Percentiles rank a stretch among this genome's conserved stretches.
phyloP scores from a whole-genome alignment of 495 filamentous ascomycete species.

The Bombardia bombarda region DNA sequence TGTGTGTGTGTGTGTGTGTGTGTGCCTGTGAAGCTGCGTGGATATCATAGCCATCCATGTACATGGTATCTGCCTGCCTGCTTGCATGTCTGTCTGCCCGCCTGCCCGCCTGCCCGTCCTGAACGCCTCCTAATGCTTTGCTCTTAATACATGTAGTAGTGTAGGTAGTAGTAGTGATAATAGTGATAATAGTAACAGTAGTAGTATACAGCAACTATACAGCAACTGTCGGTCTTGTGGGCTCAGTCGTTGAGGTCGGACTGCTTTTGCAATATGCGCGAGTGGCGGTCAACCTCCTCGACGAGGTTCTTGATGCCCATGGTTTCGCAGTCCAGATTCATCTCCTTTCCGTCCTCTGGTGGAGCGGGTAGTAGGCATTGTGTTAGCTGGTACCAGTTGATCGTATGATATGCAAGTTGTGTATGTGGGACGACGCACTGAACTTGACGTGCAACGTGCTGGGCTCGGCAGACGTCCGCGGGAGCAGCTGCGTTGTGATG shows the following conservation, averaged over 20 bases:
- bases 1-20: background rate
- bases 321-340: constrained; percentile 60
- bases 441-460: constrained; percentile 69
- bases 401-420: too few species aligned
- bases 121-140: background rate
- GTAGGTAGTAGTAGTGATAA: background rate
- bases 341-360: constrained; percentile 74
- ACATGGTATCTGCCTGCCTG: background rate
- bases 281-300: constrained; percentile 87
- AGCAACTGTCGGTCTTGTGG: background rate
- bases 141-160: background rate
- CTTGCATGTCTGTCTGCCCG: background rate
- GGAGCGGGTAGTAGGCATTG: background rate
- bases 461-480: constrained; percentile 52
- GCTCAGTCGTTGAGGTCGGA: constrained; percentile 53
- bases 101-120: background rate
- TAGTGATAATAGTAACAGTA: background rate
- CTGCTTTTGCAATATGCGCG: constrained; percentile 67
- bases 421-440: constrained; percentile 54
- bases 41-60: too few species aligned
- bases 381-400: background rate
- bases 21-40: background rate
- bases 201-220: constrained; percentile 3
- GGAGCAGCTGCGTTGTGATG: constrained; percentile 72
- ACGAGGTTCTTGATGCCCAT: constrained; percentile 79